Conservation (phyloP, 352 stramenopile genomes). For the Thraustotheca clavata region DNA sequence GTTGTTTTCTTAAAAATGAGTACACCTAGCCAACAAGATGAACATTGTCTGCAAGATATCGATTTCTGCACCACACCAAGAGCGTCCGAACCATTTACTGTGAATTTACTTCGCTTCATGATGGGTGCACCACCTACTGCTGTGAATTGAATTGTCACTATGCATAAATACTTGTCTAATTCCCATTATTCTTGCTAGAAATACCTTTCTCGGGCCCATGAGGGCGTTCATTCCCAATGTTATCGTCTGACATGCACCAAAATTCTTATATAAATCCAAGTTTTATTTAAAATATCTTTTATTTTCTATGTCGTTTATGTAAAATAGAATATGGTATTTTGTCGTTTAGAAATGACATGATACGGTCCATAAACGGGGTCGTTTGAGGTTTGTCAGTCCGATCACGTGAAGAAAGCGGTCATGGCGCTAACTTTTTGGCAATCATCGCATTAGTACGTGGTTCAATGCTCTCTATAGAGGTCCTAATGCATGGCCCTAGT, state of each 20-base stretch:
- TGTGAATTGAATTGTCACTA: constrained; percentile 80
- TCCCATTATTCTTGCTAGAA: neutral
- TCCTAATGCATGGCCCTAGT: constrained; percentile 27
- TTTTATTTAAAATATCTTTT: neutral
- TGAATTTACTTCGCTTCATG: constrained; percentile 86
- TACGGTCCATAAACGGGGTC: constrained; percentile 7
- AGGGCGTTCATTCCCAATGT: constrained; percentile 8
- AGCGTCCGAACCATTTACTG: constrained; percentile 56
- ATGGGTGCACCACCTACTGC: constrained; percentile 68
- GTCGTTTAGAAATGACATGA: neutral
- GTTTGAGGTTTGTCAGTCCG: neutral
- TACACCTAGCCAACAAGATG: constrained; percentile 44
- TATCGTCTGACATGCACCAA: neutral
- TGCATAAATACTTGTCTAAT: neutral
- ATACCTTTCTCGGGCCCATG: constrained; percentile 16
- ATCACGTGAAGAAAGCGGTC: neutral
- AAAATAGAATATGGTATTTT: neutral
- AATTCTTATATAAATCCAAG: neutral
- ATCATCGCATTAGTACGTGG: constrained; percentile 80
- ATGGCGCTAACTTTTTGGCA: constrained; percentile 89
- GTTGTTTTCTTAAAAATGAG: constrained; percentile 76
- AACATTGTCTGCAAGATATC: neutral
- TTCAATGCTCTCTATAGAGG: neutral
- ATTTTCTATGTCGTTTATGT: neutral
- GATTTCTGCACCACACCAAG: constrained; percentile 46